Evolutionary conservation across 352 stramenopile genomes (phyloP).

Genomic region (Sclerospora graminicola): DNA sequence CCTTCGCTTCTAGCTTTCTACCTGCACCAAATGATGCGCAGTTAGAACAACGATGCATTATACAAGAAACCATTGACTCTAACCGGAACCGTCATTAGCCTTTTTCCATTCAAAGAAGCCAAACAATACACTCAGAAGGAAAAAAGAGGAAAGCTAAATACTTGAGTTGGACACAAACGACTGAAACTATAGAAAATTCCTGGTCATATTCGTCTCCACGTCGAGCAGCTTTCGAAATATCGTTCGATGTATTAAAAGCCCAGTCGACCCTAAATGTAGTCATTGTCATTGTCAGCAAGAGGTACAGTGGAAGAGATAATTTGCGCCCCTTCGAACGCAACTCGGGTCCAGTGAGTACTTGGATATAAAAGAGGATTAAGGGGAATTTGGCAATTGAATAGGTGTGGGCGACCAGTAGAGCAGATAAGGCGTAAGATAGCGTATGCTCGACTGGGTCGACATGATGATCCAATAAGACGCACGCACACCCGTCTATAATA

Average conservation of each 20-base stretch:
- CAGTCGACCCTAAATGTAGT: constrained; percentile 75
- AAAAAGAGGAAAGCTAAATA: constrained; percentile 82
- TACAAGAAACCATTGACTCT: not conserved
- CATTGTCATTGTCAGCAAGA: no score
- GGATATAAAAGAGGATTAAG: constrained; percentile 83
- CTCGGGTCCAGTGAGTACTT: constrained; percentile 69
- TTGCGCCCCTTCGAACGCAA: constrained; percentile 64
- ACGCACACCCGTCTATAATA: constrained; percentile 74
- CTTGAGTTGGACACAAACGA: constrained; percentile 67
- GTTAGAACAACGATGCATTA: not conserved
- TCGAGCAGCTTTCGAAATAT: constrained; percentile 56
- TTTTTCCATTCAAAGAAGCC: constrained; percentile 82
- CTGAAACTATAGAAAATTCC: constrained; percentile 70
- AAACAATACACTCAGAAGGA: no score
- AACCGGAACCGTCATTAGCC: constrained; percentile 35
- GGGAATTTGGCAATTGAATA: constrained; percentile 86
- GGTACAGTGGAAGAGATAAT: constrained; percentile 68
- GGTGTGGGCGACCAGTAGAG: no score
- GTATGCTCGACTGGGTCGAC: no score
- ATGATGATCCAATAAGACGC: constrained; percentile 80
- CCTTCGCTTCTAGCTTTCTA: no score
- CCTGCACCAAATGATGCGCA: no score
- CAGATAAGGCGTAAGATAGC: no score
- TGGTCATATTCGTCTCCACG: constrained; percentile 76
- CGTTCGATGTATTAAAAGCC: constrained; percentile 78